These are phyloP conservation scores for Lactarius trivialis DNA, from an alignment of 768 basidiomycete species.

Conservation along the genomic window DNA sequence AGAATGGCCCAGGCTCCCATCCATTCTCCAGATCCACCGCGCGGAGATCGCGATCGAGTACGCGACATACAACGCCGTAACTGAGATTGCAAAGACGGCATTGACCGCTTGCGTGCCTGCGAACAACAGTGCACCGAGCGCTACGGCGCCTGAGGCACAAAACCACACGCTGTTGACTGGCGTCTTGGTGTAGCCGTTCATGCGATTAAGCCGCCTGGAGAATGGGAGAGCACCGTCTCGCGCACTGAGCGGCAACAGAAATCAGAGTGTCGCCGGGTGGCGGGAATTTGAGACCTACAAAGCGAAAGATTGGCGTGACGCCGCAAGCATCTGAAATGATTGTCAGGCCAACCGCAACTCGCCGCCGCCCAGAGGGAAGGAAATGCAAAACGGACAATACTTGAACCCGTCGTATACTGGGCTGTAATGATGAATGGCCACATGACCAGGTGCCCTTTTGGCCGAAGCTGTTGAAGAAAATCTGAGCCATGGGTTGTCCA, in stretches of 20 bases:
- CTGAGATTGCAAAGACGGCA: slow-evolving; percentile 49
- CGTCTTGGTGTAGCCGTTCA: slow-evolving; percentile 46
- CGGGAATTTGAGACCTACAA: slow-evolving; percentile 29
- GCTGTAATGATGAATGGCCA: slow-evolving; percentile 52
- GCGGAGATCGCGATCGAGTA: too few species aligned
- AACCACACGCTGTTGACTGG: slow-evolving; percentile 60
- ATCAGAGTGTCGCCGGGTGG: not conserved
- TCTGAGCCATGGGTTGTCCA: too few species aligned
- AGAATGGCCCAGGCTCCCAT: too few species aligned
- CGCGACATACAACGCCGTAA: slow-evolving; percentile 44
- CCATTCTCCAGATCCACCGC: too few species aligned
- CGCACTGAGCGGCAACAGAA: slow-evolving; percentile 21
- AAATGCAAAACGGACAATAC: too few species aligned
- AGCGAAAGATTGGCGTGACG: slow-evolving; percentile 52
- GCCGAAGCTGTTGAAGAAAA: too few species aligned
- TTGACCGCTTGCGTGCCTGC: slow-evolving; percentile 50
- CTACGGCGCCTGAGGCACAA: slow-evolving; percentile 32
- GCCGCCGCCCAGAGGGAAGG: not conserved
- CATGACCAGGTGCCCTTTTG: slow-evolving; percentile 41
- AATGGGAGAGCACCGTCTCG: slow-evolving; percentile 58
- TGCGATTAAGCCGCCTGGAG: slow-evolving; percentile 48
- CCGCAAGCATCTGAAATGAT: slow-evolving; percentile 35
- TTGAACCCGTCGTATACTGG: slow-evolving; percentile 48
- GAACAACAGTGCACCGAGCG: slow-evolving; percentile 48
- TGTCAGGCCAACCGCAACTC: not conserved